phyloP scores from a whole-genome alignment of 176 grass and related monocot species.

The Poa pratensis region DNA sequence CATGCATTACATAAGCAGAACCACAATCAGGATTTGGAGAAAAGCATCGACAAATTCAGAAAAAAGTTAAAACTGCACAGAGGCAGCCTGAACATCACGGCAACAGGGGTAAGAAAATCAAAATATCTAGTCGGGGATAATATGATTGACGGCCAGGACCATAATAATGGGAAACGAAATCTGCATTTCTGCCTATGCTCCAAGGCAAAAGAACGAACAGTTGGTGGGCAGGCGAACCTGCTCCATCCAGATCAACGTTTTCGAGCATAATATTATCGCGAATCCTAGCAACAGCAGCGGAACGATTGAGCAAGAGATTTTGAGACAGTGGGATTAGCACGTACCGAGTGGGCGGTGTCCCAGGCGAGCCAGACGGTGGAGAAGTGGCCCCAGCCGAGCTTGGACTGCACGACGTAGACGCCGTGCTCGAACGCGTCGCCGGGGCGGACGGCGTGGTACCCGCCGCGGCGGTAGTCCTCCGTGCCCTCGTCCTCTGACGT shows the following conservation, averaged over 20 bases:
- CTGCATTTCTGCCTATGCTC: background rate
- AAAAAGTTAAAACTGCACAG: background rate
- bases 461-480: slow-evolving; percentile 90
- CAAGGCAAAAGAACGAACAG: slow-evolving; percentile 39
- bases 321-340: background rate
- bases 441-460: slow-evolving; percentile 89
- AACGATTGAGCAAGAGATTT: background rate
- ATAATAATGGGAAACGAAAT: background rate
- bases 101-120: background rate
- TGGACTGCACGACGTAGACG: slow-evolving; percentile 85
- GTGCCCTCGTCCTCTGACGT: slow-evolving; percentile 96
- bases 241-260: slow-evolving; percentile 40
- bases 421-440: slow-evolving; percentile 93
- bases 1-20: no score
- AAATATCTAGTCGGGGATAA: background rate
- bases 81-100: background rate
- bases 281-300: background rate
- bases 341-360: slow-evolving; percentile 81
- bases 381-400: slow-evolving; percentile 99
- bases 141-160: background rate
- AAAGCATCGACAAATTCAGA: slow-evolving; percentile 29
- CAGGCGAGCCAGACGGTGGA: slow-evolving; percentile 99
- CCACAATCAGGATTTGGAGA: no score
- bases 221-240: slow-evolving; percentile 18
- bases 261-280: background rate